Base-by-base conservation (phyloP, 2,329 filamentous ascomycete genomes). In the Parasarocladium wereldwijsianum region DNA sequence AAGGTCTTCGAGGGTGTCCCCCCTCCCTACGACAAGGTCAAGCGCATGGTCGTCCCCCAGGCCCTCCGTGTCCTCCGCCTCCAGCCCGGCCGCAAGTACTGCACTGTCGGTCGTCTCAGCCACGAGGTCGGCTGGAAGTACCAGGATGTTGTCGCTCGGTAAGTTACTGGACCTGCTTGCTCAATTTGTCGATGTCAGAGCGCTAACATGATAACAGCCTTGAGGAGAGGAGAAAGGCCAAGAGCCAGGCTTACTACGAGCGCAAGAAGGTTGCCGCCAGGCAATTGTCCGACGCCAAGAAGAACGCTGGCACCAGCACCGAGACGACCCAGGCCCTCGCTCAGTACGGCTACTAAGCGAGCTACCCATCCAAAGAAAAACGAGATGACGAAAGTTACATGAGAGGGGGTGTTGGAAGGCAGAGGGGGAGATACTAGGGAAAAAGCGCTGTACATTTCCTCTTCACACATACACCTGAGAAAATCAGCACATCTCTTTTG, bases 121-220 rank as follows among this genome's bases (percentile, higher is more conserved):
- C 86, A 94, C 66, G 90, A 98, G 72, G 90, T 96, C 56, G 90
- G 90, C 69, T 98, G 90, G 90, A 98, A 98, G 72, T 96, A 98
- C 80, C 82, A 94, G 75, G 87, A 94, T 60, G 86, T 98, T 57
- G 90, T 98, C 67, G 80, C 78, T 54, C 85, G 83, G 86, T 96
- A 69, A 55, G 85, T 80, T 38, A 6, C 20, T 19, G n/a, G n/a
- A n/a, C n/a, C n/a, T n/a, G n/a, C n/a, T n/a, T 32, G 9, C 22
- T 22, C 15, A 12, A n/a, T n/a, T n/a, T n/a, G n/a, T n/a, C n/a
- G n/a, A n/a, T n/a, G n/a, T n/a, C n/a, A n/a, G n/a, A n/a, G n/a
- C 13, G 11, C 37, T 45, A 40, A 47, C 37, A 37, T 26, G 13
- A 27, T 30, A 36, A 47, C 53, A 96, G 90, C 66, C 76, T 98